These are phyloP conservation scores for Mycogone perniciosa DNA, from an alignment of 2,329 filamentous ascomycete genomes.

Conservation along the genomic window DNA sequence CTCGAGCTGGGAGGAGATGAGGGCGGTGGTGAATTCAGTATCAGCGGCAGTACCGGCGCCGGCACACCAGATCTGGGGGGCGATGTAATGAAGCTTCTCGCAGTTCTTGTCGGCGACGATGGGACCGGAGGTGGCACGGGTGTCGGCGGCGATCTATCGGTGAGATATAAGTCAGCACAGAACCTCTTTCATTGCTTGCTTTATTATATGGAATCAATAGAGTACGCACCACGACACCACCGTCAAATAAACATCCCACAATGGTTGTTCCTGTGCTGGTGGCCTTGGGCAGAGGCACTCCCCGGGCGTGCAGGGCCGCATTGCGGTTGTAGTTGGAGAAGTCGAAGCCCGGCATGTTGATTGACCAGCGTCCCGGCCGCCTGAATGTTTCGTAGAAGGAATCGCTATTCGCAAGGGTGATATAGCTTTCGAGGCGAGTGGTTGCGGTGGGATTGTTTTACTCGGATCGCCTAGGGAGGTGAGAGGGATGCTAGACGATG, in stretches of 20 bases:
- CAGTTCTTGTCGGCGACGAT: conserved; percentile 99
- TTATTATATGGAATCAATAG: neutral
- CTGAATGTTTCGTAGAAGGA: neutral
- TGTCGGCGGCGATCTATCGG: conserved; percentile 95
- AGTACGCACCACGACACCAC: conserved; percentile 78
- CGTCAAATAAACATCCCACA: conserved; percentile 93
- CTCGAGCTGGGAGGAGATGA: conserved; percentile 98
- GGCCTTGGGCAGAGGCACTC: conserved; percentile 91
- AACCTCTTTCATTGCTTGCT: neutral
- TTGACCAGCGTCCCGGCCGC: conserved; percentile 5
- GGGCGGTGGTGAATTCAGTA: conserved; percentile 96
- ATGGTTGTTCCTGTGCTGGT: conserved; percentile 99
- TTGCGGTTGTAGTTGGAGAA: conserved; percentile 99
- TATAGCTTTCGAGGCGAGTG: neutral
- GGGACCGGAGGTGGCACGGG: conserved; percentile 89
- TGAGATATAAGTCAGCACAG: neutral
- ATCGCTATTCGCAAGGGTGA: neutral
- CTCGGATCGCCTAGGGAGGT: neutral
- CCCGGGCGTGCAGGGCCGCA: conserved; percentile 86
- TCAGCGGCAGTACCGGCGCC: conserved; percentile 96
- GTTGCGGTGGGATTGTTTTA: neutral
- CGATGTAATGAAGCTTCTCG: conserved; percentile 98
- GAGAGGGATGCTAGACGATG: conserved; percentile 1
- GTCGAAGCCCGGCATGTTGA: conserved; percentile 87
- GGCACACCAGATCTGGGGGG: conserved; percentile 98